Base-by-base conservation (phyloP, 192 early-diverging fungal species). In the Backusella mclennaniae region DNA sequence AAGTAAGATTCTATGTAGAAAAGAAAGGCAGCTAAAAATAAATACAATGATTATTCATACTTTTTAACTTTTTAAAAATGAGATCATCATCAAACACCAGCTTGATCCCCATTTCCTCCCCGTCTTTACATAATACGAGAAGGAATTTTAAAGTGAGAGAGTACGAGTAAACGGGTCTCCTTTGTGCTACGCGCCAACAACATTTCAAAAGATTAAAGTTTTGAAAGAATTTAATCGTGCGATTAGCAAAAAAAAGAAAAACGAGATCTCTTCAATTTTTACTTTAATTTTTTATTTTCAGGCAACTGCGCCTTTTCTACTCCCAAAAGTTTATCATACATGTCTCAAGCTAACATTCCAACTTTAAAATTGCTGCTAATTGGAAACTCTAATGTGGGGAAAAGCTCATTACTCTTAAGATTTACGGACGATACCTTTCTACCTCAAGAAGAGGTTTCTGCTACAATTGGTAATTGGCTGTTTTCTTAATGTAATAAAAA, bases 361-460 rank as follows among this genome's bases (percentile, higher is more conserved):
- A 97, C 96, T 5, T 94, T 98, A 82, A 99, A 99, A 83, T 86
- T 99, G 42, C 83, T 99, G 19, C 87, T 99, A 41, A 95, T 99
- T 80, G 98, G 98, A 26, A 97, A 98, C 85, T 94, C 92, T 19
- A 95, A 95, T 70, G 96, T 96, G 38, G 98, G 98, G 71, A 99
- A 99, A 83, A 95, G 93, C 52, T 96, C 93, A 9, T 84, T 99
- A 35, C 86, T 99, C 42, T 86, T 97, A 69, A 91, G 97, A 67
- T 98, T 98, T 77, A 96, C 94, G 3, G 97, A 98, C 79, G 97
- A 98, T 78, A 88, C 90, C 59, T 99, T 97, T 85, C 84, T 96
- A 79, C 91, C 94, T 35, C 95, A 95, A 39, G 97, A 98, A 69
- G 94, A 98, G 80, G 91, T 92, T 19, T 92, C 92, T 33, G 95